Percentiles rank a stretch among this genome's conserved stretches.
Conservation (phyloP, 164 flowering plant genomes). For the Vitis vinifera region DNA sequence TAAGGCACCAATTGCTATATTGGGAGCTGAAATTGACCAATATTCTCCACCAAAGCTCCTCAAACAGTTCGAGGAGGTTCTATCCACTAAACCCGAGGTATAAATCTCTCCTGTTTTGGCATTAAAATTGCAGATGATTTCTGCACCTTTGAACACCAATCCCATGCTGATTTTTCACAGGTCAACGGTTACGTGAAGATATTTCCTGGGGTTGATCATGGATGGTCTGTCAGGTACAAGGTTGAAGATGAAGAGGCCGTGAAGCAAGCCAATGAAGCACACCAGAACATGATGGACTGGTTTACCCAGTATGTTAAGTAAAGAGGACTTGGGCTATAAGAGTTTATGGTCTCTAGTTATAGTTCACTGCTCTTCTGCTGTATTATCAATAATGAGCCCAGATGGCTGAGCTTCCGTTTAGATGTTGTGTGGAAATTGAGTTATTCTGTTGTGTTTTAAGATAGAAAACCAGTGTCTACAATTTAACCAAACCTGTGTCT, state of each 20-base stretch:
- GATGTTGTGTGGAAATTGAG: too few relatives aligned
- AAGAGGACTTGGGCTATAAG: too few relatives aligned
- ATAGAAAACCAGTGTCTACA: too few relatives aligned
- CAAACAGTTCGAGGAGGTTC: constrained; percentile 17
- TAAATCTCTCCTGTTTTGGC: not conserved
- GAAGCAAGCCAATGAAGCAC: constrained; percentile 37
- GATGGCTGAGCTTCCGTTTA: too few relatives aligned
- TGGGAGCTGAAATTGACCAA: constrained; percentile 22
- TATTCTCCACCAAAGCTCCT: constrained; percentile 16
- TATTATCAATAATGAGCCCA: too few relatives aligned
- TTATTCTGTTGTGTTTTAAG: too few relatives aligned
- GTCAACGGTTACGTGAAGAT: constrained; percentile 33
- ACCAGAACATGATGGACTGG: constrained; percentile 32
- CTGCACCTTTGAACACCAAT: not conserved
- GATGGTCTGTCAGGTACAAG: constrained; percentile 42
- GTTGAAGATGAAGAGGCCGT: constrained; percentile 29
- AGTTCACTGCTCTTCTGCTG: too few relatives aligned
- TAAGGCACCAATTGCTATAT: constrained; percentile 17
- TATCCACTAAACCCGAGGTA: constrained; percentile 15
- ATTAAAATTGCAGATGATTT: not conserved
- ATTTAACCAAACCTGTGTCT: too few relatives aligned
- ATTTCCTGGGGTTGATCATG: constrained; percentile 33
- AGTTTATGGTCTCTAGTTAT: too few relatives aligned
- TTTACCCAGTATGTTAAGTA: constrained; percentile 21
- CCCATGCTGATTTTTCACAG: constrained; percentile 9